phyloP scores from a whole-genome alignment of 306 rosid species.

The Cucurbita pepo region DNA sequence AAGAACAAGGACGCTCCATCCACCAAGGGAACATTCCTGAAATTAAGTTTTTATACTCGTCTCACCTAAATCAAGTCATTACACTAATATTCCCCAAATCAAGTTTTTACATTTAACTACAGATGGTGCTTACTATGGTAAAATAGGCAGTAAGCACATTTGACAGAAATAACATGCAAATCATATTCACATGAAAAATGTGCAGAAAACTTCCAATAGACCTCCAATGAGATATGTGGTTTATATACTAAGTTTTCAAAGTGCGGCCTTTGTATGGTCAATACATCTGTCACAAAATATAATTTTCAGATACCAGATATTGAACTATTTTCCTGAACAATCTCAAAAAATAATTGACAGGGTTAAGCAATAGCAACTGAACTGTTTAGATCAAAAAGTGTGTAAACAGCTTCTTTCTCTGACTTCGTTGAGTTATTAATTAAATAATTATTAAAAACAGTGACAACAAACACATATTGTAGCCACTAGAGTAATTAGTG shows the following conservation, averaged over 20 bases:
- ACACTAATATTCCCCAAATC: neutral
- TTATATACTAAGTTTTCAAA: neutral
- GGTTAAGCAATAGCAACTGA: neutral
- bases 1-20: neutral
- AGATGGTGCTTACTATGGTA: neutral
- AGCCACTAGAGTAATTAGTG: neutral
- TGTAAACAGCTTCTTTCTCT: neutral
- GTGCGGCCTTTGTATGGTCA: neutral
- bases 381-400: neutral
- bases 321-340: neutral
- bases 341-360: neutral
- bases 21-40: too few species aligned
- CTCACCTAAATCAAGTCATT: neutral
- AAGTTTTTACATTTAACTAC: neutral
- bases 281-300: neutral
- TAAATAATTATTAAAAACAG: neutral
- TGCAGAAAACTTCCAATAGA: neutral
- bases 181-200: neutral
- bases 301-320: neutral
- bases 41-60: too few species aligned
- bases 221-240: neutral
- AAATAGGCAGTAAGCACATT: neutral
- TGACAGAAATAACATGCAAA: neutral
- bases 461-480: neutral
- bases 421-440: neutral